A percentile compares a stretch with the other conserved stretches of the same genome.
Conservation (phyloP, 2,329 filamentous ascomycete species). For the Clarireedia sp. region DNA sequence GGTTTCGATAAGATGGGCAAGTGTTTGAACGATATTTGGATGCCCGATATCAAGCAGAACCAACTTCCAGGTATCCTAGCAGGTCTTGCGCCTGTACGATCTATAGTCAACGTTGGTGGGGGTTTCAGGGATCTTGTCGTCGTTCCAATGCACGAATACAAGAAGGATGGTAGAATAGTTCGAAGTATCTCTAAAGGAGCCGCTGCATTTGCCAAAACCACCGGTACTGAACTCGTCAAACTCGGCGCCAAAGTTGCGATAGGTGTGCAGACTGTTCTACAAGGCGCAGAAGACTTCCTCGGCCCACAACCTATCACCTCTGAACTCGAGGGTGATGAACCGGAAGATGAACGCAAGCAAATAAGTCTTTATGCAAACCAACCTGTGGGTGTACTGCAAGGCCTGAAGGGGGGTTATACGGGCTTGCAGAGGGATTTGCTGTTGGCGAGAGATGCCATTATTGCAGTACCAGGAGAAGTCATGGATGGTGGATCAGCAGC, state of each 20-base stretch:
- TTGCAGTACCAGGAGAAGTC: slow-evolving; percentile 86
- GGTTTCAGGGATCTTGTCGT: slow-evolving; percentile 82
- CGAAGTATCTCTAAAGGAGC: slow-evolving; percentile 90
- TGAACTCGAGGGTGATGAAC: slow-evolving; percentile 45
- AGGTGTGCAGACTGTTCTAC: slow-evolving; percentile 86
- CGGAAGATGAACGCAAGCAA: slow-evolving; percentile 65
- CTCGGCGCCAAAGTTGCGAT: slow-evolving; percentile 90
- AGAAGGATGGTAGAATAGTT: slow-evolving; percentile 86
- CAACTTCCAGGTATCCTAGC: slow-evolving; percentile 85
- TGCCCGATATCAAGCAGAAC: slow-evolving; percentile 80
- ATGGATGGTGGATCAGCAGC: slow-evolving; percentile 78
- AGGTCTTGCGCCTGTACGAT: slow-evolving; percentile 81
- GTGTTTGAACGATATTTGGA: slow-evolving; percentile 93
- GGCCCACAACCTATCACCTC: slow-evolving; percentile 33
- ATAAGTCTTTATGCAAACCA: slow-evolving; percentile 93
- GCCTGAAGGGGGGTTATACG: slow-evolving; percentile 72
- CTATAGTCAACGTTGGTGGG: slow-evolving; percentile 82
- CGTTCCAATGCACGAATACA: slow-evolving; percentile 85
- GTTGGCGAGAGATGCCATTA: slow-evolving; percentile 80
- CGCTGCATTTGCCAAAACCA: slow-evolving; percentile 82
- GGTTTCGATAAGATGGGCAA: slow-evolving; percentile 87
- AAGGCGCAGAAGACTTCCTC: slow-evolving; percentile 79
- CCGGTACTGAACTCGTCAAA: slow-evolving; percentile 88
- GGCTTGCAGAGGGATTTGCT: slow-evolving; percentile 83
- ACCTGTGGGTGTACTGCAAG: slow-evolving; percentile 80